phyloP scores from a whole-genome alignment of 2,329 filamentous ascomycete genomes.

The Gaeumannomyces sp. region DNA sequence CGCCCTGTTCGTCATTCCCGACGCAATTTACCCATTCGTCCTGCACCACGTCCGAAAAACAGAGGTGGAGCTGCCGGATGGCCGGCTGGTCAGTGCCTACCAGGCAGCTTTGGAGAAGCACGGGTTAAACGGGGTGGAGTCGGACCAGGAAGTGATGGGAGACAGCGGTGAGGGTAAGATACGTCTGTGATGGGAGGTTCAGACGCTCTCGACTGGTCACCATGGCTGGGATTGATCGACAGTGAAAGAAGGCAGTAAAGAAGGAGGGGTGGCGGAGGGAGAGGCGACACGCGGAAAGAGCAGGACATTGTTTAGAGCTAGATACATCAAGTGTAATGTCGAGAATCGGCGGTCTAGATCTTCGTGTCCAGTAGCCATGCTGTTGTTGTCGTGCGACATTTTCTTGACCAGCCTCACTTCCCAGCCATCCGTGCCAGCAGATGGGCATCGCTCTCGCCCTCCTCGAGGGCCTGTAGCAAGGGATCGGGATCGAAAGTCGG shows the following conservation, averaged over 20 bases:
- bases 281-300: too few species aligned
- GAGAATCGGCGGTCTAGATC: too few species aligned
- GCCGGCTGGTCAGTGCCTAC: slow-evolving; percentile 17
- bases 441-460: slow-evolving; percentile 20
- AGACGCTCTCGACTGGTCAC: too few species aligned
- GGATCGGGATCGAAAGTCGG: slow-evolving; percentile 39
- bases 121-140: neutral
- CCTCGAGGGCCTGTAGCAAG: slow-evolving; percentile 22
- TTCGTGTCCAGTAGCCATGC: neutral
- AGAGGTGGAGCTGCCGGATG: slow-evolving; percentile 31
- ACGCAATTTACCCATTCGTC: slow-evolving; percentile 37
- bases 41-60: slow-evolving; percentile 32
- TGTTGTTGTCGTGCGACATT: neutral
- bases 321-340: too few species aligned
- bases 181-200: neutral
- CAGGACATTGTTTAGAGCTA: too few species aligned
- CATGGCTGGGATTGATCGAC: neutral
- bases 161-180: neutral
- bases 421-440: slow-evolving; percentile 15
- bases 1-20: slow-evolving; percentile 32
- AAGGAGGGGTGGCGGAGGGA: neutral
- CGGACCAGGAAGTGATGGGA: too few species aligned
- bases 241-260: neutral
- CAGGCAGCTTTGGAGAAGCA: slow-evolving; percentile 5
- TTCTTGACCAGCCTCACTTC: neutral